A percentile compares a stretch with the other conserved stretches of the same genome.
phyloP scores from a whole-genome alignment of 1,139 yeast genomes.

The Protomyces pachydermus region DNA sequence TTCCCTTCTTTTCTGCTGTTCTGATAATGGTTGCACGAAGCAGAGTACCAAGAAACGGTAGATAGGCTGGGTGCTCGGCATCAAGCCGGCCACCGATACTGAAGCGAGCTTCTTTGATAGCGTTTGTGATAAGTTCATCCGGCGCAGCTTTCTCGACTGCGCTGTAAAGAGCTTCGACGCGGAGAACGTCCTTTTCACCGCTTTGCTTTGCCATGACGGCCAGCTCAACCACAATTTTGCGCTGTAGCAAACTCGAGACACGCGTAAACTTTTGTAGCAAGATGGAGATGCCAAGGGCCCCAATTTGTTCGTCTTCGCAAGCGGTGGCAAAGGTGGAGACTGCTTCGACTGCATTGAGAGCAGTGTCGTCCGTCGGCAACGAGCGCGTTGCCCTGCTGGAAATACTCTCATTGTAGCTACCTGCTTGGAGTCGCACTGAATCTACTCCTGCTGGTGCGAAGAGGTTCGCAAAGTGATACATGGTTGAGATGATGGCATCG shows the following conservation, averaged over 20 bases:
- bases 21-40: constrained; percentile 6
- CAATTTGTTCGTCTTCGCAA: constrained; percentile 6
- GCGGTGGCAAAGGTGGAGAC: constrained; percentile 1
- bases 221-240: constrained; percentile 7
- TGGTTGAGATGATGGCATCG: constrained; percentile 10
- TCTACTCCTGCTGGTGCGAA: not conserved
- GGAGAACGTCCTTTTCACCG: constrained; percentile 10
- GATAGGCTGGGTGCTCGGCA: not conserved
- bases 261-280: constrained; percentile 10
- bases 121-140: not conserved
- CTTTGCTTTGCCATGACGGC: constrained; percentile 4
- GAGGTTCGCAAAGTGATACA: constrained; percentile 8
- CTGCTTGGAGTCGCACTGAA: not conserved
- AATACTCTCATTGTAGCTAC: not conserved
- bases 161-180: not conserved
- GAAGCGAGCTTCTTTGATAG: not conserved
- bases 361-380: not conserved
- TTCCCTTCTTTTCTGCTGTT: not conserved
- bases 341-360: constrained; percentile 14
- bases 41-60: not conserved
- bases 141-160: not conserved
- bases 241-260: not conserved
- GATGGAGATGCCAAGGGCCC: constrained; percentile 2
- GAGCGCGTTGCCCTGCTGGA: not conserved
- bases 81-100: not conserved